These are phyloP conservation scores for Cladosporium sp. DNA, from an alignment of 2,329 filamentous ascomycete species.

Conservation along the genomic window DNA sequence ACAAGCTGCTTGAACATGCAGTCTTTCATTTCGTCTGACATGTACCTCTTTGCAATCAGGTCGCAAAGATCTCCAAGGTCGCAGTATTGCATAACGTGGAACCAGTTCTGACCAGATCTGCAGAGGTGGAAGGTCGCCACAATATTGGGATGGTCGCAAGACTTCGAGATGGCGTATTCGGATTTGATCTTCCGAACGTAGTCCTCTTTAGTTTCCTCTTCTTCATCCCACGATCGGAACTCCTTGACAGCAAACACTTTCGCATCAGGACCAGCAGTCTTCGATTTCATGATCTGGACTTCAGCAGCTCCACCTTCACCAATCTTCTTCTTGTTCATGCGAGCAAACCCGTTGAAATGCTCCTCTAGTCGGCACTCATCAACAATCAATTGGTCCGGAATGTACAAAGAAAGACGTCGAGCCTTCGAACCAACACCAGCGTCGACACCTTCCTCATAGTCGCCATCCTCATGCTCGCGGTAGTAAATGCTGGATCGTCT, in stretches of 20 bases:
- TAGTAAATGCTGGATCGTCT: slow-evolving; percentile 38
- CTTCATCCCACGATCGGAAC: slow-evolving; percentile 71
- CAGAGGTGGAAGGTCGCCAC: slow-evolving; percentile 79
- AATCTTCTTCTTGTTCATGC: slow-evolving; percentile 71
- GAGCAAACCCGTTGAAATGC: slow-evolving; percentile 64
- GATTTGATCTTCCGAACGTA: slow-evolving; percentile 90
- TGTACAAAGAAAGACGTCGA: slow-evolving; percentile 35
- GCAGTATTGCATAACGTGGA: slow-evolving; percentile 93
- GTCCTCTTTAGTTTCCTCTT: slow-evolving; percentile 67
- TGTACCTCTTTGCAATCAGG: slow-evolving; percentile 69
- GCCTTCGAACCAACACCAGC: slow-evolving; percentile 40
- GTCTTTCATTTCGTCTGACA: slow-evolving; percentile 68
- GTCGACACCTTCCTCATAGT: slow-evolving; percentile 35
- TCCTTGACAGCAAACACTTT: slow-evolving; percentile 85
- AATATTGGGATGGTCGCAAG: slow-evolving; percentile 82
- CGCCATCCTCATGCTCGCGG: slow-evolving; percentile 32
- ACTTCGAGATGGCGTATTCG: slow-evolving; percentile 85
- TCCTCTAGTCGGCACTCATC: slow-evolving; percentile 48
- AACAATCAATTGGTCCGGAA: slow-evolving; percentile 36
- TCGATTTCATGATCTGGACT: slow-evolving; percentile 77
- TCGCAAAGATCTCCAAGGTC: slow-evolving; percentile 77
- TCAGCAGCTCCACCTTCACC: slow-evolving; percentile 83
- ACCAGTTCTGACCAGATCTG: slow-evolving; percentile 71
- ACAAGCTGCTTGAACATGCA: slow-evolving; percentile 90
- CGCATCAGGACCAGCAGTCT: slow-evolving; percentile 53